These are phyloP conservation scores for Abelmoschus esculentus DNA, from an alignment of 345 rosid genomes.

Conservation along the genomic window DNA sequence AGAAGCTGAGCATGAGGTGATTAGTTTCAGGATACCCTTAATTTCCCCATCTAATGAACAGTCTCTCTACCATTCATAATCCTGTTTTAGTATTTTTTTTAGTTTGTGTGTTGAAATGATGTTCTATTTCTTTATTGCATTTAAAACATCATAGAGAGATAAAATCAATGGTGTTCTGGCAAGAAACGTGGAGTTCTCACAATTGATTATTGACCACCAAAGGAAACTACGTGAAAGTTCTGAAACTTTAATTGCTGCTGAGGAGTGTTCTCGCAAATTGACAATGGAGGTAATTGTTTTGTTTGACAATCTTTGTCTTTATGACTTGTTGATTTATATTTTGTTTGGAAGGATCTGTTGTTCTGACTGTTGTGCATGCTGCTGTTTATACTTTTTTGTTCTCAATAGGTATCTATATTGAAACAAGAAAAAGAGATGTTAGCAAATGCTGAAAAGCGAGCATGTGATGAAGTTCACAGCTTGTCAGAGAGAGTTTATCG, in stretches of 20 bases:
- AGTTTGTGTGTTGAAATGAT: not conserved
- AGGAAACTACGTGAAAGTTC: constrained; percentile 72
- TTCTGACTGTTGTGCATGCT: constrained; percentile 7
- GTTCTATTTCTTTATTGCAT: constrained; percentile 12
- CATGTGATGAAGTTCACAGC: constrained; percentile 74
- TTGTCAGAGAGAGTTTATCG: constrained; percentile 76
- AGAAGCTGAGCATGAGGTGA: constrained; percentile 80
- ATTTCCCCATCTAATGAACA: not conserved
- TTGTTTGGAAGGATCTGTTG: not conserved
- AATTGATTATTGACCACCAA: constrained; percentile 70
- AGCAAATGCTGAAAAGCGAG: constrained; percentile 84
- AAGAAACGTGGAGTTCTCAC: constrained; percentile 86
- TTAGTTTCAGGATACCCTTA: not conserved
- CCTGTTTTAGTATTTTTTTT: not conserved
- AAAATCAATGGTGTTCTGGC: constrained; percentile 56
- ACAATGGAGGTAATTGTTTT: constrained; percentile 59
- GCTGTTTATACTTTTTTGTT: constrained; percentile 16
- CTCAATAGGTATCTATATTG: constrained; percentile 54
- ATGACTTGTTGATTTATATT: constrained; percentile 6
- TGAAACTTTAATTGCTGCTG: constrained; percentile 58
- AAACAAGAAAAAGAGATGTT: constrained; percentile 75
- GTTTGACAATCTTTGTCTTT: not conserved
- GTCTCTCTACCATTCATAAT: not conserved
- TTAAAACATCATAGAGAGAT: constrained; percentile 45
- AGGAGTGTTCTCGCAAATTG: constrained; percentile 72